Evolutionary conservation across 208 protist genomes (phyloP), one percentile per base, ranked within the genome.

Genomic region (Crithidia mellificae): DNA sequence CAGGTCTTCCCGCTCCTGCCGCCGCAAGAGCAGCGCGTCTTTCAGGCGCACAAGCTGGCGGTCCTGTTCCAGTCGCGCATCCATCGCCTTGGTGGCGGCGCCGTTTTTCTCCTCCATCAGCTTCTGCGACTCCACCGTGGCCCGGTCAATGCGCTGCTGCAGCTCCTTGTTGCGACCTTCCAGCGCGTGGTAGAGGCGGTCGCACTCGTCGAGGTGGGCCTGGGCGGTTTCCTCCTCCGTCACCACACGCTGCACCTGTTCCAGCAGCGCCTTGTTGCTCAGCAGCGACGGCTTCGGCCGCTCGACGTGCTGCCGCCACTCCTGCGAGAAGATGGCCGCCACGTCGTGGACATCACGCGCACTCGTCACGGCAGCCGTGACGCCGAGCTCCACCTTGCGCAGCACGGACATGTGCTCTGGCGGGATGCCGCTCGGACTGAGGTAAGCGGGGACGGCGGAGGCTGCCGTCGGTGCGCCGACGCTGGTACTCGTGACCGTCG

Each of bases 1-100:
- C 14, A 81, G 71, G 74, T 95, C 90, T 11, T 95, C 90, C 49
- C 90, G 80, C 67, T 90, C 82, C 41, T 92, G 80, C 34, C 72
- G 70, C 72, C 84, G 58, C 24, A 88, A 25, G 12, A 68, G 55
- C 15, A 87, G 78, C 14, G 81, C 74, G 44, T 83, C 76, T 43
- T 91, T 87, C 24, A 92, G 71, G 38, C 74, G 74, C 22, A 78
- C 58, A 19, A 87, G 74, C 17, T 81, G 59, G 12, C 74, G 63
- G 11, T 68, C 55, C 49, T 64, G 41, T 56, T 75, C 72, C 72
- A 77, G 64, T 27, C 74, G 74, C 20, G 62, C 68, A n/a, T 84
- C 78, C 68, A 77, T 72, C 22, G 65, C 75, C 36, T 59, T 74
- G 11, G 72, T 74, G 0, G 74, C 55, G 1, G 74, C 71, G 25